Base-by-base conservation (phyloP, 331 rosid genomes). In the Saraca asoca region DNA sequence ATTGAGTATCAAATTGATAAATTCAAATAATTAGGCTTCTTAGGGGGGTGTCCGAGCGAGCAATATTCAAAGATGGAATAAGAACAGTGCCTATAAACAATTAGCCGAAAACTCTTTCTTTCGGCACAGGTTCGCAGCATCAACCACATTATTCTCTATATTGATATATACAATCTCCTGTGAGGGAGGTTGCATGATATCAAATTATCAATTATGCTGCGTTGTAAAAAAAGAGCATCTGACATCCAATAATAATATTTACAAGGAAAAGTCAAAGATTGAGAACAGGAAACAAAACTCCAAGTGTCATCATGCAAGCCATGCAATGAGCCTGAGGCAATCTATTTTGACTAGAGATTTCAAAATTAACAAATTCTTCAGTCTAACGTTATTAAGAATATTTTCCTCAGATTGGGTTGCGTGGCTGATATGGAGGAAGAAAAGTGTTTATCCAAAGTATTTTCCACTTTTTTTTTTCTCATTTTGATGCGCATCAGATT, bases 381-480 rank as follows among this genome's bases (percentile, higher is more conserved):
- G 42, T 9, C 41, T 45, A 17, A 44, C n/a, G n/a, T n/a, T n/a
- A n/a, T n/a, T n/a, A n/a, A n/a, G n/a, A n/a, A n/a, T n/a, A n/a
- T 43, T 42, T 74, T 60, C 34, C 48, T 64, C 5, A 48, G 61
- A 35, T 53, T 64, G 8, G 51, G 54, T 54, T 64, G 66, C 39
- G 71, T 70, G 74, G 92, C 57, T 85, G 87, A 80, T 75, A 82
- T 73, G 86, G 81, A 74, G 79, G 70, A 51, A 79, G 82, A 80
- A 75, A 77, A 74, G 91, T 66, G 82, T 78, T 82, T 84, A 87
- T 88, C 88, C 79, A 62, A 54, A 24, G 3, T 3, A 3, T 24
- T 24, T 24, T 68, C 60, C 58, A 62, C 29, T 71, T 57, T 69
- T 70, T 58, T 54, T 37, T 61, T 64, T 81, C 74, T 64, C 17